Evolutionary conservation across 108 stramenopile genomes (phyloP), one percentile per base, ranked within the genome.

Genomic region (Parmales sp.): DNA sequence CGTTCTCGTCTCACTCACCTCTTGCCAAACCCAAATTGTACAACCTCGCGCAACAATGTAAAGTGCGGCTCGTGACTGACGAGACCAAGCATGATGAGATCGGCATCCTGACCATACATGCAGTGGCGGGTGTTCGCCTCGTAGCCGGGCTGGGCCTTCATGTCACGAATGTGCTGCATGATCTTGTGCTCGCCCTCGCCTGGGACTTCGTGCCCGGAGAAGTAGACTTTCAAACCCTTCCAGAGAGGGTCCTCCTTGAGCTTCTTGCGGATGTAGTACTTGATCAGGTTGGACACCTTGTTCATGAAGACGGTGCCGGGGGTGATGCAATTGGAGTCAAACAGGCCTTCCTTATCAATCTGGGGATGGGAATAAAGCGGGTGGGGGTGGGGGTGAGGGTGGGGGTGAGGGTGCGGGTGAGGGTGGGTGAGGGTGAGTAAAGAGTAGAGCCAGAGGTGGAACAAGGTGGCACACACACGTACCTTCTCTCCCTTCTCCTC

Each of bases 161-260:
- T 88, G 68, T 86, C 89, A 28, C 95, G 84, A 75, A 95, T 93
- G 72, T 94, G 96, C 69, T 96, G 87, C 98, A 99, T 99, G 71
- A 99, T 96, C 78, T 99, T 99, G 81, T 99, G 98, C 77, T 98
- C 97, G 31, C 98, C 98, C 71, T 98, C 97, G 1, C 98, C 97
- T 0, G 98, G 98, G 44, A 98, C 83, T 37, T 99, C 95, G 16
- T 94, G 95, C 25, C 98, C 98, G 34, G 90, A 91, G 82, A 95
- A 99, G 49, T 98, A 88, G 22, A 99, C 82, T 45, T 86, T 88
- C 38, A 95, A 71, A 51, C 84, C 80, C 67, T 81, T 78, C 96
- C 96, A 99, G 64, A 83, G 66, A 0, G 94, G 95, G 72, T 99
- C 98, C 68, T 91, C 94, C 51, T 95, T 91, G 60, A 99, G 78